Evolutionary conservation across 805 yeast genomes (phyloP).

Genomic region (Teunomyces gatunensis): DNA sequence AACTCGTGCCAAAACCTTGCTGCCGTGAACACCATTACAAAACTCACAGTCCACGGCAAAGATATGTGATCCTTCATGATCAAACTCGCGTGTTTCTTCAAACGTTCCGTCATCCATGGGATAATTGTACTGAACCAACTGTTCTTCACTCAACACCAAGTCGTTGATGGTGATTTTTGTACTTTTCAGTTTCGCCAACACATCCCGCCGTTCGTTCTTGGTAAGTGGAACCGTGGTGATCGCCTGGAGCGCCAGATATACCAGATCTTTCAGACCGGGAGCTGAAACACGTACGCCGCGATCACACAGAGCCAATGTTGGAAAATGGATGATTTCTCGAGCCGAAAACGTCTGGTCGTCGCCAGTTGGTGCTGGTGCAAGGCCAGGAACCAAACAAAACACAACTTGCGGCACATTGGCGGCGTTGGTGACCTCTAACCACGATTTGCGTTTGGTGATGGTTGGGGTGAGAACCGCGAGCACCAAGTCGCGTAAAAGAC

Average conservation of each 20-base stretch:
- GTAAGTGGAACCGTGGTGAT: slow-evolving; percentile 57
- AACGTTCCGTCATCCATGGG: slow-evolving; percentile 53
- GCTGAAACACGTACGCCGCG: slow-evolving; percentile 45
- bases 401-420: slow-evolving; percentile 52
- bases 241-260: slow-evolving; percentile 53
- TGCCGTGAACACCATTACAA: slow-evolving; percentile 62
- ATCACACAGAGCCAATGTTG: slow-evolving; percentile 31
- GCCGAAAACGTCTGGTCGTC: not conserved
- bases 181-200: slow-evolving; percentile 30
- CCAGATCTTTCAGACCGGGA: slow-evolving; percentile 64
- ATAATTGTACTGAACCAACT: slow-evolving; percentile 49
- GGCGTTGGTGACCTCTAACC: slow-evolving; percentile 51
- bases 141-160: slow-evolving; percentile 49
- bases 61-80: slow-evolving; percentile 58
- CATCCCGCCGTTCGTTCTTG: slow-evolving; percentile 50
- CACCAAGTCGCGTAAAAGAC: slow-evolving; percentile 16
- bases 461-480: slow-evolving; percentile 11
- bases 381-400: slow-evolving; percentile 63
- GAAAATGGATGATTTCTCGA: not conserved
- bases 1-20: slow-evolving; percentile 68
- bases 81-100: slow-evolving; percentile 52
- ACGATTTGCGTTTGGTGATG: slow-evolving; percentile 25
- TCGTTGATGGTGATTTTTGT: slow-evolving; percentile 48
- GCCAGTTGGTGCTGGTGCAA: slow-evolving; percentile 19
- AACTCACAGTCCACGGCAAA: slow-evolving; percentile 94